These are phyloP conservation scores for Jimgerdemannia flammicorona DNA, from an alignment of 192 early-diverging fungal species.

Conservation along the genomic window DNA sequence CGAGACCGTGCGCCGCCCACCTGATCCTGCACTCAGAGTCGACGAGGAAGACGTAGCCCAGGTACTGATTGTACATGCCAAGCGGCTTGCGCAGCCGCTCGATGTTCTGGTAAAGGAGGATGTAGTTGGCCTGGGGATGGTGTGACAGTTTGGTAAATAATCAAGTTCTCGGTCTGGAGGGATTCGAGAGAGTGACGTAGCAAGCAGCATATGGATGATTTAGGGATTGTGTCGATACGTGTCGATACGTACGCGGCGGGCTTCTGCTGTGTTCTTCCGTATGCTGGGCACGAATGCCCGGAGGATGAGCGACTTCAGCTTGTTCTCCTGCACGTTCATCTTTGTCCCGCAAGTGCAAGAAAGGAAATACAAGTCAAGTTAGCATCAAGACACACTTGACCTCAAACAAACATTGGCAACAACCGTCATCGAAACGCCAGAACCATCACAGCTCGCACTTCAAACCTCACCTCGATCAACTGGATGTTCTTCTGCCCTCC, in stretches of 20 bases:
- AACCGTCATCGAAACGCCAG: not conserved
- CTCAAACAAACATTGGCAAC: not conserved
- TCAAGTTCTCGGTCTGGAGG: not conserved
- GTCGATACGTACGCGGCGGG: constrained; percentile 33
- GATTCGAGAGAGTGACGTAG: too few species aligned
- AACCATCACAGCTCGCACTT: too few species aligned
- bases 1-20: constrained; percentile 52
- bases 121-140: constrained; percentile 36
- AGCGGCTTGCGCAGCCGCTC: constrained; percentile 35
- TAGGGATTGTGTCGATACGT: too few species aligned
- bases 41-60: constrained; percentile 52
- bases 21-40: constrained; percentile 54
- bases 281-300: constrained; percentile 48
- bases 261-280: constrained; percentile 32
- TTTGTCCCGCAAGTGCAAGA: constrained; percentile 1
- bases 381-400: too few species aligned
- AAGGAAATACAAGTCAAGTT: too few species aligned
- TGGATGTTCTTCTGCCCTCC: constrained; percentile 31
- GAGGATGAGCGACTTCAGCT: constrained; percentile 40
- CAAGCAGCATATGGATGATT: not conserved
- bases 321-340: constrained; percentile 56
- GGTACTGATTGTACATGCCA: constrained; percentile 50
- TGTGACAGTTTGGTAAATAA: not conserved
- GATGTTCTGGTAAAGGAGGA: constrained; percentile 48
- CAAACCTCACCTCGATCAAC: constrained; percentile 34